Evolutionary conservation across 176 grass and related monocot genomes (phyloP), one percentile per base, ranked within the genome.

Genomic region (Elymus sibiricus): DNA sequence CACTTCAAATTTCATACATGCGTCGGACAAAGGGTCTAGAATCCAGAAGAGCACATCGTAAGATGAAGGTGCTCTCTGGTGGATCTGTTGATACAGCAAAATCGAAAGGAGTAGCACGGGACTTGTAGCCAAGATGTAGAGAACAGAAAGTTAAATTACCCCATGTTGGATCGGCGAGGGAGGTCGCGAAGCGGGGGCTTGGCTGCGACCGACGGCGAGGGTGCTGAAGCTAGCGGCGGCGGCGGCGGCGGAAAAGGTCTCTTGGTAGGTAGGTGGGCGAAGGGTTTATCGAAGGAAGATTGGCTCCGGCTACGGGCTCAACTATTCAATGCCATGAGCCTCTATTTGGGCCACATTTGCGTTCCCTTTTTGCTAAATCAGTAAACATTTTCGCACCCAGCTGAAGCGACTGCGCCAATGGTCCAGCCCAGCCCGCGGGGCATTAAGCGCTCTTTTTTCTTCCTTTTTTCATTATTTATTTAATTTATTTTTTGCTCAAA

Each of bases 101-200:
- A 6, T 49, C 44, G 42, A 34, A 76, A 2, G 49, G 5, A 70
- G 60, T n/a, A 49, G 60, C 8, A 1, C 1, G 2, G 1, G 47
- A 63, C 6, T 64, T 64, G 6, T 70, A 10, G 11, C 3, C 21
- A 7, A 73, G 13, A 66, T 17, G 5, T 3, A 83, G 21, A 74
- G 55, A 11, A 4, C 7, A 49, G 27, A 4, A 37, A 9, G 26
- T 15, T 24, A 9, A 9, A 27, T 67, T 80, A 87, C 89, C 85
- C 89, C 81, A 91, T 91, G 56, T 70, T 87, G 46, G 67, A 76
- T 37, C 15, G 27, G 11, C 37, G 27, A 80, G 10, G 68, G 81
- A 5, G 16, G 42, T 47, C 58, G 27, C 28, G 67, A 32, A 17
- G 27, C 11, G 26, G 35, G 47, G 29, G 66, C 28, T 75, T 10